A percentile compares a stretch with the other conserved stretches of the same genome.
Evolutionary conservation across 1,284 basidiomycete genomes (phyloP).

Genomic region (Boletellus deceptivus): DNA sequence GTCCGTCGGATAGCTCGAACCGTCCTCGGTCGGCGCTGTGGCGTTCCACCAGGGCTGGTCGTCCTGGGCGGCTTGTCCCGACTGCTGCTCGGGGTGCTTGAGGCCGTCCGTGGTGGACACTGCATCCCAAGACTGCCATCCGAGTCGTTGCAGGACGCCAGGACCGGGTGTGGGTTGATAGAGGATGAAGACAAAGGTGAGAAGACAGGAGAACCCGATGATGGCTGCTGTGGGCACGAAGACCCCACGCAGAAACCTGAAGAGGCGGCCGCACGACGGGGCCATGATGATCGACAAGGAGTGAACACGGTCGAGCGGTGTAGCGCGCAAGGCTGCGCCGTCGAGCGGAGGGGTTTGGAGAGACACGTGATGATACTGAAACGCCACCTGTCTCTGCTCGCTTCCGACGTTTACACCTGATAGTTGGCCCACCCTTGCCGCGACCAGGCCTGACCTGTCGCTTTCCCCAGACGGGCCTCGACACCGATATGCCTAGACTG

Average conservation of each 20-base stretch:
- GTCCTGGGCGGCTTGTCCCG: conserved; percentile 11
- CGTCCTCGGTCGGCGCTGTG: conserved; percentile 37
- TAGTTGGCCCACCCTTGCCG: too few species aligned
- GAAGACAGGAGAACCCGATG: conserved; percentile 64
- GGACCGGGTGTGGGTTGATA: conserved; percentile 75
- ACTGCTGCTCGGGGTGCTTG: background rate
- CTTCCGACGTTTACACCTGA: too few species aligned
- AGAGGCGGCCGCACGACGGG: conserved; percentile 30
- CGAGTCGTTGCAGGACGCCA: conserved; percentile 68
- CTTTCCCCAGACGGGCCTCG: too few species aligned
- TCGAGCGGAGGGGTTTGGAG: too few species aligned
- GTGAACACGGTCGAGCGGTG: too few species aligned
- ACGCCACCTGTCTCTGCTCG: too few species aligned
- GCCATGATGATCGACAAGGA: too few species aligned
- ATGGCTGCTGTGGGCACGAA: conserved; percentile 59
- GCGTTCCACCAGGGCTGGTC: conserved; percentile 63
- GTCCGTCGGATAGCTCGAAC: conserved; percentile 73
- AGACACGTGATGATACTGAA: too few species aligned
- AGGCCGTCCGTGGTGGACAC: conserved; percentile 36
- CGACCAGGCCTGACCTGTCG: too few species aligned
- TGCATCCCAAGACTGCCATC: conserved; percentile 89
- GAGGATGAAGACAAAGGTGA: conserved; percentile 73
- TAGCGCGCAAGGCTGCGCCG: too few species aligned
- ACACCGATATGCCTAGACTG: too few species aligned
- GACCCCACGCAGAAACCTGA: conserved; percentile 45